A percentile compares a stretch with the other conserved stretches of the same genome.
These are phyloP conservation scores for Canna indica DNA, from an alignment of 176 grass and related monocot genomes.

Conservation along the genomic window DNA sequence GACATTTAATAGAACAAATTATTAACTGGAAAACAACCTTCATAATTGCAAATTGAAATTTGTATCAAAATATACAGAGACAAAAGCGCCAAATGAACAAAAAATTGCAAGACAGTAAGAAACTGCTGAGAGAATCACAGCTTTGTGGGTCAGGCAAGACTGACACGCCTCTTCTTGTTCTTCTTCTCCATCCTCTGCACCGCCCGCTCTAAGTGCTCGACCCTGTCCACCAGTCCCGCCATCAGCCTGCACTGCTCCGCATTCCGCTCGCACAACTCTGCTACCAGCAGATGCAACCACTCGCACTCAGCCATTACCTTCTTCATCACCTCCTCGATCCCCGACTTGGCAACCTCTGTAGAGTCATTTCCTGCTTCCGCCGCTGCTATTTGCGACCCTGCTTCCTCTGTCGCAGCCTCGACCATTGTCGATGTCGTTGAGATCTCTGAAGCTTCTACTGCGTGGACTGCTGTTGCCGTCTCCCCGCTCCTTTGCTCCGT, in stretches of 20 bases:
- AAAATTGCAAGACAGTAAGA: no score
- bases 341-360: background rate
- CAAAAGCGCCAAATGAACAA: no score
- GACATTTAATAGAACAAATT: no score
- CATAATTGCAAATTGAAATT: no score
- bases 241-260: conserved; percentile 44
- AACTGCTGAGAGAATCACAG: no score
- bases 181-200: conserved; percentile 36
- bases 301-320: conserved; percentile 33
- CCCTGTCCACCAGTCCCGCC: conserved; percentile 32
- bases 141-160: no score
- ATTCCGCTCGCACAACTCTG: conserved; percentile 41
- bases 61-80: no score
- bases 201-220: conserved; percentile 44
- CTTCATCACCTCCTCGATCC: conserved; percentile 36
- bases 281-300: conserved; percentile 26
- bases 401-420: background rate
- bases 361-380: background rate
- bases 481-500: background rate
- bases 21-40: no score
- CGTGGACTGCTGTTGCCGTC: background rate
- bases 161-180: conserved; percentile 4
- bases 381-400: background rate
- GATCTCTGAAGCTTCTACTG: background rate
- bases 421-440: background rate